Conservation (phyloP, 2,329 filamentous ascomycete genomes). For the Neodidymelliopsis sp. region DNA sequence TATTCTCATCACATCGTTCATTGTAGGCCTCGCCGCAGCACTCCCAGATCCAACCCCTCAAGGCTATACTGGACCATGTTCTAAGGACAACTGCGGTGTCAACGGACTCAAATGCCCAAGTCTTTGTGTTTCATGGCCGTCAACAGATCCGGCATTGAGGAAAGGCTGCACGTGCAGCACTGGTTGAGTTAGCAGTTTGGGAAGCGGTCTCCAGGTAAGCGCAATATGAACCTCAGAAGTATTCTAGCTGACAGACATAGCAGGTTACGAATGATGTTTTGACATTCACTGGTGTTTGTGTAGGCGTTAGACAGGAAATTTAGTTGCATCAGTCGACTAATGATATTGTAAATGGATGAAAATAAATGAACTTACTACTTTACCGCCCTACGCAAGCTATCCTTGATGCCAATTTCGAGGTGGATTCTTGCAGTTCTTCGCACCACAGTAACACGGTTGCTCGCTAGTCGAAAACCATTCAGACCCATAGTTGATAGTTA, state of each 20-base stretch:
- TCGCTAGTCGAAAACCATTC: not conserved
- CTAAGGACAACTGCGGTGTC: constrained; percentile 8
- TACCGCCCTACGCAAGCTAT: too few species aligned
- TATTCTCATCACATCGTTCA: constrained; percentile 4
- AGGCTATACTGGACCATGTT: constrained; percentile 23
- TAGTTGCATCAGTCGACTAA: too few species aligned
- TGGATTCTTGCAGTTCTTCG: not conserved
- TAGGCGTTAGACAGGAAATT: not conserved
- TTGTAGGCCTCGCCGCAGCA: constrained; percentile 14
- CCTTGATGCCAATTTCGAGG: too few species aligned
- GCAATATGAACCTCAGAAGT: too few species aligned
- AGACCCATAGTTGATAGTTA: not conserved
- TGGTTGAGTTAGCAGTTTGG: not conserved
- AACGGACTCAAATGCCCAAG: not conserved
- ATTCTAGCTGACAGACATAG: too few species aligned
- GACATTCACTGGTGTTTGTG: not conserved
- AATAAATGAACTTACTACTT: too few species aligned
- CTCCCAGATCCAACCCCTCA: constrained; percentile 26
- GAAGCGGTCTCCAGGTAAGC: not conserved
- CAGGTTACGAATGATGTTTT: too few species aligned
- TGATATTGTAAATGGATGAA: too few species aligned
- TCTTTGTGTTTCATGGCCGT: constrained; percentile 13
- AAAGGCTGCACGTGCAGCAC: constrained; percentile 20
- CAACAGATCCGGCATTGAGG: constrained; percentile 15
- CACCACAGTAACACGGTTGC: not conserved